Percentiles rank a stretch among this genome's conserved stretches.
Conservation (phyloP, 148 eudicot species). For the Persicaria tinctoria region DNA sequence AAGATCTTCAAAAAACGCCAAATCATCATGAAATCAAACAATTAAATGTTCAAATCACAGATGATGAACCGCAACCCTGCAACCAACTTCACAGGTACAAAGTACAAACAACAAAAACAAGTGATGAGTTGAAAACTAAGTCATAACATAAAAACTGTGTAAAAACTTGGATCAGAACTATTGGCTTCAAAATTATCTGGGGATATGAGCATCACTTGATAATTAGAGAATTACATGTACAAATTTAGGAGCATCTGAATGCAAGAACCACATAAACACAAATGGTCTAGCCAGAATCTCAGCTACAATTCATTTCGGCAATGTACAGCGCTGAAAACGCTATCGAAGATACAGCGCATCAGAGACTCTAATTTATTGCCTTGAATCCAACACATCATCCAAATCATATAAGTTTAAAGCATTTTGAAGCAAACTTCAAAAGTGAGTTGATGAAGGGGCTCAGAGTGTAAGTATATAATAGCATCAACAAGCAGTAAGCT, state of each 20-base stretch:
- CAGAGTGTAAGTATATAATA: not conserved
- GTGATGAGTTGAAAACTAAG: too few relatives aligned
- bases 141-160: too few relatives aligned
- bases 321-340: conserved; percentile 39
- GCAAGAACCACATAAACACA: conserved; percentile 15
- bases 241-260: conserved; percentile 29
- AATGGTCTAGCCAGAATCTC: conserved; percentile 31
- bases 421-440: not conserved
- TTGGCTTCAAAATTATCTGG: too few relatives aligned
- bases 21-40: too few relatives aligned
- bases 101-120: too few relatives aligned
- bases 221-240: not conserved
- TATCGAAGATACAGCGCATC: conserved; percentile 22
- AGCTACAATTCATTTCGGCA: conserved; percentile 26
- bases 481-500: not conserved
- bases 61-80: too few relatives aligned
- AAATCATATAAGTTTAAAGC: not conserved
- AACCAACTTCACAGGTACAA: too few relatives aligned
- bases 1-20: too few relatives aligned
- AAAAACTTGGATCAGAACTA: too few relatives aligned
- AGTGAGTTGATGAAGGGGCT: not conserved
- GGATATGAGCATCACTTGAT: too few relatives aligned
- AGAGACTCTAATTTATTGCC: conserved; percentile 50
- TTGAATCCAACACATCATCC: not conserved
- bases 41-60: too few relatives aligned